Base-by-base conservation (phyloP, 2,329 filamentous ascomycete genomes). In the Fusarium sp. region DNA sequence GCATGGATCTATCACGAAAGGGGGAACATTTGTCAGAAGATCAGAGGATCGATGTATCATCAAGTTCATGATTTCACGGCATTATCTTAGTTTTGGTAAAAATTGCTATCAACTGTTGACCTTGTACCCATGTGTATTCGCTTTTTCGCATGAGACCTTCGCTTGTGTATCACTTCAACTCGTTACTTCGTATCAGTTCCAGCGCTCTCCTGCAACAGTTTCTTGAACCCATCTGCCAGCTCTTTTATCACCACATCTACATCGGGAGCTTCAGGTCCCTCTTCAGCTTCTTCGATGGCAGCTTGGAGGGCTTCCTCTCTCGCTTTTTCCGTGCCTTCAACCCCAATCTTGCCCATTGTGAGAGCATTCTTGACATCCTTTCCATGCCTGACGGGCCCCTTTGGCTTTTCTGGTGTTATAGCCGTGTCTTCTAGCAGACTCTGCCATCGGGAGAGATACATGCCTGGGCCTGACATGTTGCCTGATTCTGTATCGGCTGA, bases 361-460 rank as follows among this genome's bases (percentile, higher is more conserved):
- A 81, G 79, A 30, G 78, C 70, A 44, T 82, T 80, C 77, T 84
- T 87, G 33, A 89, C 86, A 24, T 90, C 87, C 38, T 82, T 85
- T 20, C 89, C 89, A 13, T 71, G 78, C 1, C 92, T 85, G 1
- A 91, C 80, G 3, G 84, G 82, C 0, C 91, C 91, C 3, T 81
- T 78, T 0, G 84, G 79, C 3, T 82, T 84, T 0, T 83, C 86
- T 0, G 93, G 92, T 3, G 91, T 92, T 68, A 95, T 90, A 50
- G 86, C 80, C 0, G 93, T 93, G n/a, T 86, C 83, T 78, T 95
- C 91, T 7, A 95, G 84, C 12, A 95, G 83, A 2, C 88, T 84
- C 78, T 94, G 91, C 93, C 93, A 95, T 55, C 90, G 87, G 3
- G 89, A 86, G 30, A 95, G 87, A 77, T 92, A 95, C 51, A 92